Base-by-base conservation (phyloP, 345 rosid genomes). In the Rhizophora mangle region DNA sequence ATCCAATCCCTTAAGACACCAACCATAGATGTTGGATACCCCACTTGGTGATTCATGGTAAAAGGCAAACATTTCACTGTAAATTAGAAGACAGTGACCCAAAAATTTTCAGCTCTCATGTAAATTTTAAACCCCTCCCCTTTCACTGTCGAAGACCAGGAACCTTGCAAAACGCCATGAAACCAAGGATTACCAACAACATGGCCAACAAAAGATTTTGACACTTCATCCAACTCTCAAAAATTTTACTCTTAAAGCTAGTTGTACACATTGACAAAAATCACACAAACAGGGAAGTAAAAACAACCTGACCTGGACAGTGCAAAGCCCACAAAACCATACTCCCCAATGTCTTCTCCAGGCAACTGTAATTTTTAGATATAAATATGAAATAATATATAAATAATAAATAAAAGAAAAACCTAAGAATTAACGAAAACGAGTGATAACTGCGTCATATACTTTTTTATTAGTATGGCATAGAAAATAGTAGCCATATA, bases 191-290 rank as follows among this genome's bases (percentile, higher is more conserved):
- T 62, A 73, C 76, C 82, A 53, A 70, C 74, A 69, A 65, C 75
- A 65, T 68, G 72, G 63, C 58, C 70, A 15, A 72, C n/a, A 43
- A 54, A 36, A 54, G 68, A 80, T 37, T 70, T 74, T 67, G 82
- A 84, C 82, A 77, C 69, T 73, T 75, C 31, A 68, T 75, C 84
- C 62, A 66, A 75, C 65, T 63, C 37, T 30, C 2, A 67, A 37
- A 74, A 53, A 62, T 39, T 59, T 68, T 36, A 63, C 53, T 65
- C 62, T 64, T 52, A 72, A 71, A 70, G 55, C 57, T 49, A 54
- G 54, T 58, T 22, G 29, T 5, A 62, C 64, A 43, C 43, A 55
- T 53, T 43, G n/a, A 56, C 13, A 39, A 39, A 51, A 68, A 61
- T 37, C 19, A 39, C 34, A 52, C 15, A 65, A 22, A 56, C 24